phyloP scores from a whole-genome alignment of 768 basidiomycete genomes.

The Suillus variegatus region DNA sequence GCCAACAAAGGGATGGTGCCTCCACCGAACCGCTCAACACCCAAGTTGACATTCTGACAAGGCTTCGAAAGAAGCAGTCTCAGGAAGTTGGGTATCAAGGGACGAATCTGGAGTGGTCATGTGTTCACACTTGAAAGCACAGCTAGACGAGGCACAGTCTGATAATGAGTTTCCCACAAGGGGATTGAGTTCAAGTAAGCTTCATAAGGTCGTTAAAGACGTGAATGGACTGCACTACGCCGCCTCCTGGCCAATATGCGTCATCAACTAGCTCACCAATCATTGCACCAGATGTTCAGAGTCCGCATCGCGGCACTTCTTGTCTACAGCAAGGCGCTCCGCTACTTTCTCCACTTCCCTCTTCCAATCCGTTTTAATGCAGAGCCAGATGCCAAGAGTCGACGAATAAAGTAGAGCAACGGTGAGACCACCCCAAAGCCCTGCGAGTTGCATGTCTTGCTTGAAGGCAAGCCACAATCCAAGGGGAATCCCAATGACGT shows the following conservation, averaged over 20 bases:
- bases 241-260: not conserved
- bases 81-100: not conserved
- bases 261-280: not conserved
- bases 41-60: not conserved
- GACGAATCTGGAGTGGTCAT: not conserved
- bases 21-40: not conserved
- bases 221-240: not conserved
- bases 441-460: slow-evolving; percentile 58
- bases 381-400: slow-evolving; percentile 50
- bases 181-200: not conserved
- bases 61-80: not conserved
- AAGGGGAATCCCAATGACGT: slow-evolving; percentile 76
- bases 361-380: slow-evolving; percentile 62
- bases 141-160: not conserved
- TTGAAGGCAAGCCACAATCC: slow-evolving; percentile 79
- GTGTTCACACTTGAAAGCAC: not conserved
- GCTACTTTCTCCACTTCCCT: slow-evolving; percentile 61
- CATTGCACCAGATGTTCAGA: not conserved
- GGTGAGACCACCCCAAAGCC: slow-evolving; percentile 88
- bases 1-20: not conserved
- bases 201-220: not conserved
- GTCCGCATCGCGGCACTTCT: slow-evolving; percentile 25
- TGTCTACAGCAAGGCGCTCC: slow-evolving; percentile 46
- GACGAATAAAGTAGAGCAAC: slow-evolving; percentile 58
- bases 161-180: slow-evolving; percentile 2